Conservation (phyloP, 495 filamentous ascomycete species). For the Podospora pseudoanserina region DNA sequence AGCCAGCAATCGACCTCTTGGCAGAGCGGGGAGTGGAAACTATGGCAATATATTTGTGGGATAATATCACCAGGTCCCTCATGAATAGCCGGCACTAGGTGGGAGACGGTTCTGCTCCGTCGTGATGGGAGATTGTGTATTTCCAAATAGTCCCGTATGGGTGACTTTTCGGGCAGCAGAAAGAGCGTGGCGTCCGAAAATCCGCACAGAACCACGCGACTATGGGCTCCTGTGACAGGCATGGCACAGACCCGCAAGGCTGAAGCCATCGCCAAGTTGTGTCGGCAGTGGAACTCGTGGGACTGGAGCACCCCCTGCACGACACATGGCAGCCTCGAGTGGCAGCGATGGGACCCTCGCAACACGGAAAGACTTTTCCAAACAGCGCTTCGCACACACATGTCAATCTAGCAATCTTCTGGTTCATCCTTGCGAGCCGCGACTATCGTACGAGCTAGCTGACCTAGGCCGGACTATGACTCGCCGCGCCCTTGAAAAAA, state of each 20-base stretch:
- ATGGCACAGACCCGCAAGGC: conserved; percentile 14
- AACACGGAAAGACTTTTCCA: conserved; percentile 5
- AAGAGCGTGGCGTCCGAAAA: not conserved
- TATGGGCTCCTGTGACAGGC: not conserved
- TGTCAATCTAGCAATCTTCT: conserved; percentile 11
- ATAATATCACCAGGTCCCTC: not conserved
- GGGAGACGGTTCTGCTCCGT: conserved; percentile 1
- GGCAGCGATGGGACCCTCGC: not conserved
- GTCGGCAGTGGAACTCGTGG: not conserved
- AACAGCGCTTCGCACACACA: not conserved
- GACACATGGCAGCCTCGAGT: conserved; percentile 19
- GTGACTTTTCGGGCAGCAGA: not conserved
- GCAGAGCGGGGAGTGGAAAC: conserved; percentile 3
- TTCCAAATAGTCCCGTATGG: not conserved
- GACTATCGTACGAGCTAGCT: conserved; percentile 22
- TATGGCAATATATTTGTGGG: not conserved
- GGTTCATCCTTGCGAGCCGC: conserved; percentile 9
- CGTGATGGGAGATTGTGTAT: conserved; percentile 1
- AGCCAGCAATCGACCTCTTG: not conserved
- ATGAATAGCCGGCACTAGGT: not conserved
- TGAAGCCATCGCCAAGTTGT: conserved; percentile 10
- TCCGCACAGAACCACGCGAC: conserved; percentile 4
- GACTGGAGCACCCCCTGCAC: conserved; percentile 6
- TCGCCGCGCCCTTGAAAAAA: conserved; percentile 11
- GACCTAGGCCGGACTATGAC: conserved; percentile 14